phyloP scores from a whole-genome alignment of 2,329 filamentous ascomycete species.

The Trichoderma hamatum region DNA sequence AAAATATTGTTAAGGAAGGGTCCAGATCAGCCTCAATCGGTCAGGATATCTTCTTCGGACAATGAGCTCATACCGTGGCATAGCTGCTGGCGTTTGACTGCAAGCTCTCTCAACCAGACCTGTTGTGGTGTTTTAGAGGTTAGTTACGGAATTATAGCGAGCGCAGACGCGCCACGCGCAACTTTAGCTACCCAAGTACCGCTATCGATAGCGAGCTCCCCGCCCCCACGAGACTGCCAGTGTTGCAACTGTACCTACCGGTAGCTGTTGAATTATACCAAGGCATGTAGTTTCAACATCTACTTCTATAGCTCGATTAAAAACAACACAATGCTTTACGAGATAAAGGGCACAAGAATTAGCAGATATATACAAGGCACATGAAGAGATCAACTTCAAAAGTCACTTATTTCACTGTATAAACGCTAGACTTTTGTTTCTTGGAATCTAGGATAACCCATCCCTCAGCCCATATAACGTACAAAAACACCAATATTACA shows the following conservation, averaged over 20 bases:
- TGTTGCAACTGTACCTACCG: too few species aligned
- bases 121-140: conserved; percentile 7
- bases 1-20: neutral
- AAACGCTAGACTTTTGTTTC: conserved; percentile 4
- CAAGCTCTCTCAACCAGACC: conserved; percentile 9
- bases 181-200: neutral
- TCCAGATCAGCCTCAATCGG: conserved; percentile 6
- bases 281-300: neutral
- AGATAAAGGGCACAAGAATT: neutral
- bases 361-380: neutral
- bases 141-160: neutral
- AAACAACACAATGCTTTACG: neutral
- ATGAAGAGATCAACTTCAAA: neutral
- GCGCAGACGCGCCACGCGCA: conserved; percentile 23
- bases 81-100: conserved; percentile 28
- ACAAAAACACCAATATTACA: conserved; percentile 21
- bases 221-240: conserved; percentile 17
- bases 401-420: too few species aligned
- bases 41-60: conserved; percentile 6
- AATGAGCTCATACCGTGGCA: conserved; percentile 35
- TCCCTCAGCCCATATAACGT: neutral
- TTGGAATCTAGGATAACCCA: neutral
- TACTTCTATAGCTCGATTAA: neutral
- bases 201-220: conserved; percentile 24
- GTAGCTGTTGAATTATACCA: neutral